These are phyloP conservation scores for Phialocephala subalpina DNA, from an alignment of 2,329 filamentous ascomycete species.

Conservation along the genomic window DNA sequence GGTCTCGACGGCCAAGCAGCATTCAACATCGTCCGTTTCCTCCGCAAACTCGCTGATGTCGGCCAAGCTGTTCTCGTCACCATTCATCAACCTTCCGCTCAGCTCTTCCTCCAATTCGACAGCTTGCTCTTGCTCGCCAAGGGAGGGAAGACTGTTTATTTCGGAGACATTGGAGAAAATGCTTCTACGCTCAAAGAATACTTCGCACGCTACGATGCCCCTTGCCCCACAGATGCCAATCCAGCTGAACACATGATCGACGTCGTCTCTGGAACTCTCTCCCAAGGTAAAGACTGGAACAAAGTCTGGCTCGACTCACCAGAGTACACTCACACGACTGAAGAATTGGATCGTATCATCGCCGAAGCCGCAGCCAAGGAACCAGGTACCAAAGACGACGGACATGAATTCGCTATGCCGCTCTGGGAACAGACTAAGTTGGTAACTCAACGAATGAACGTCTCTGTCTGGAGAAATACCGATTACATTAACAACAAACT, in stretches of 20 bases:
- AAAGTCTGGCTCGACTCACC: constrained; percentile 71
- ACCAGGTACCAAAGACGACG: constrained; percentile 48
- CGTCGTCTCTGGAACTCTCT: constrained; percentile 55
- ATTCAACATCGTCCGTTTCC: constrained; percentile 68
- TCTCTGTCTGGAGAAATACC: constrained; percentile 70
- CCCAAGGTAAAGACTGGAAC: constrained; percentile 69
- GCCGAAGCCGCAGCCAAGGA: constrained; percentile 51
- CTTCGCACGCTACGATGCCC: constrained; percentile 62
- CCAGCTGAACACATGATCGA: constrained; percentile 55
- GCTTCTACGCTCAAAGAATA: constrained; percentile 65
- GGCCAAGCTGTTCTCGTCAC: constrained; percentile 63
- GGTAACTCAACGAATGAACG: constrained; percentile 40
- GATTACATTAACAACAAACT: constrained; percentile 60
- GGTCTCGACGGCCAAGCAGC: constrained; percentile 71
- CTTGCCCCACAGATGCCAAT: constrained; percentile 51
- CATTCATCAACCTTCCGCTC: constrained; percentile 62
- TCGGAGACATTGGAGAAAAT: constrained; percentile 70
- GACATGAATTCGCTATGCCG: constrained; percentile 60
- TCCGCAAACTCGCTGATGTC: constrained; percentile 65
- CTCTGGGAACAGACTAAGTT: constrained; percentile 56
- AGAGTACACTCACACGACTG: constrained; percentile 59
- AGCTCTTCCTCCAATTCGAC: constrained; percentile 65
- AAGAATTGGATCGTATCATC: constrained; percentile 67
- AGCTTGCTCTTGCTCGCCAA: constrained; percentile 68
- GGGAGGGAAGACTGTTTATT: constrained; percentile 74